Base-by-base conservation (phyloP, 1,284 basidiomycete species). In the Trametes versicolor region DNA sequence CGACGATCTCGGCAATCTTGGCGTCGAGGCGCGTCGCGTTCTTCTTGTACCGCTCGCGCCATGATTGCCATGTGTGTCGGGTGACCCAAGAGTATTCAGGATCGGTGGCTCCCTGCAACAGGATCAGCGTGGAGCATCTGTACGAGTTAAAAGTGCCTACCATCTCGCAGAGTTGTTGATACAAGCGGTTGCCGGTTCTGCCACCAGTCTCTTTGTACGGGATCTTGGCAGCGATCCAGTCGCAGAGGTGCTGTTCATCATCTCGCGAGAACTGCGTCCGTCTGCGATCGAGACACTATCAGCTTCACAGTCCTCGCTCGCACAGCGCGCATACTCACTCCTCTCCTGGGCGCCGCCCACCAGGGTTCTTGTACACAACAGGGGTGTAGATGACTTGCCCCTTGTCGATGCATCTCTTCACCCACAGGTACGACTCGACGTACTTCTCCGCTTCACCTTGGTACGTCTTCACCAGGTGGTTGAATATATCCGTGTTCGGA, bases 51-150 rank as follows among this genome's bases (percentile, higher is more conserved):
- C 92, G 83, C 73, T 94, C 92, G 41, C 92, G 85, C 92, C 92
- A 94, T 17, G 92, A 94, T 68, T 93, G 91, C 92, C 92, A 94
- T 10, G 92, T 92, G 73, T 94, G 92, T n/a, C 91, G 86, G 27
- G 81, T 83, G 25, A 92, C 92, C 92, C 92, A 94, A 2, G 83
- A 81, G 72, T 86, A 93, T 65, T 90, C 89, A 1, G 89, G 88
- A 66, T 92, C 87, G 58, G 77, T 76, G 47, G 79, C 79, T 32
- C 29, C 29, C 92, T 90, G 50, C 59, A 29, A 13, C 19, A 56
- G 60, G 19, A 29, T 50, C 15, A 45, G 19, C 21, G 58, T 27
- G n/a, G 49, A 34, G 9, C 9, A 4, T 10, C 8, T 56, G 45
- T 49, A 34, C 13, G 41, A 4, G 1, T 19, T 10, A 13, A 0